Conservation (phyloP, 2,329 filamentous ascomycete genomes). For the Ascochyta fabae region DNA sequence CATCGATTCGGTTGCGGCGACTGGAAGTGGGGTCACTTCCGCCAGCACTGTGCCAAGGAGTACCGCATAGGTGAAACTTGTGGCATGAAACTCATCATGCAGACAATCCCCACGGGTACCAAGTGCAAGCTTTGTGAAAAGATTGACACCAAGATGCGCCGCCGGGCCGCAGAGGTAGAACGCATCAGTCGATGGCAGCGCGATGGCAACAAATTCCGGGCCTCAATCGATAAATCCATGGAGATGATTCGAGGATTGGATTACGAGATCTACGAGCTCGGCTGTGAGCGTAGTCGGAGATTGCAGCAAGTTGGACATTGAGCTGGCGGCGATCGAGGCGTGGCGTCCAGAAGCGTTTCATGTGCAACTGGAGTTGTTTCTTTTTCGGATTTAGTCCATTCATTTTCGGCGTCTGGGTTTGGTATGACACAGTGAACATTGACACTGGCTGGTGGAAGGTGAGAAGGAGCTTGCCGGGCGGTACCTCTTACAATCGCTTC, state of each 20-base stretch:
- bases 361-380: conserved; percentile 39
- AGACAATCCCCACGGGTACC: conserved; percentile 67
- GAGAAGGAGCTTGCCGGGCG: conserved; percentile 41
- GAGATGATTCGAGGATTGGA: conserved; percentile 76
- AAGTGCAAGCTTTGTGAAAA: conserved; percentile 88
- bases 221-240: conserved; percentile 69
- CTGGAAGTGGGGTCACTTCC: conserved; percentile 95
- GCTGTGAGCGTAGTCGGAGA: conserved; percentile 58
- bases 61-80: conserved; percentile 97
- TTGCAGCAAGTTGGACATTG: conserved; percentile 44
- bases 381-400: conserved; percentile 40
- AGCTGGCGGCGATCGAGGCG: conserved; percentile 28
- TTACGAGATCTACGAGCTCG: conserved; percentile 70
- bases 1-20: conserved; percentile 84
- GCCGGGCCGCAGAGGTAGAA: conserved; percentile 74
- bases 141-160: conserved; percentile 82
- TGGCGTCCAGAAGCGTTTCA: conserved; percentile 47
- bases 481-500: conserved; percentile 48
- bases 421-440: conserved; percentile 39
- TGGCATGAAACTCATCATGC: conserved; percentile 87
- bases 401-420: conserved; percentile 38
- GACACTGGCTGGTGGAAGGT: conserved; percentile 37
- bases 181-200: conserved; percentile 79
- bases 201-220: conserved; percentile 68
- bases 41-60: conserved; percentile 90